phyloP scores from a whole-genome alignment of 108 stramenopile species.

The Pseudonitzschia multistriata region DNA sequence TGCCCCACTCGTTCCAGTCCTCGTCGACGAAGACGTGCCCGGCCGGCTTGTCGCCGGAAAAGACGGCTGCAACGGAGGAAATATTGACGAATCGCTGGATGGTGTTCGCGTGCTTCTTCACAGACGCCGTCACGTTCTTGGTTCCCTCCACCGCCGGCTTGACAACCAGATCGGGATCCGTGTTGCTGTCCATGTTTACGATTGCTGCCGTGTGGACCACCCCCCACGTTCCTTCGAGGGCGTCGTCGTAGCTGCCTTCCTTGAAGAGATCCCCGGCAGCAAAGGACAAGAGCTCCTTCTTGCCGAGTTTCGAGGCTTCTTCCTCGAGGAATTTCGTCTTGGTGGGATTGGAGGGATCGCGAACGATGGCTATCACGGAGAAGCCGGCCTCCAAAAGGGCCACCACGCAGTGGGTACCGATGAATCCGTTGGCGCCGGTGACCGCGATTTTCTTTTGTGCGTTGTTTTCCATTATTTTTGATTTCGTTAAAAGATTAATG shows the following conservation, averaged over 20 bases:
- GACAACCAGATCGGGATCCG: not conserved
- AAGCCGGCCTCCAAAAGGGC: not conserved
- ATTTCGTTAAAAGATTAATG: not conserved
- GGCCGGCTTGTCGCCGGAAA: not conserved
- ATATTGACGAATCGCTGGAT: constrained; percentile 8
- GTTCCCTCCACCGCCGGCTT: constrained; percentile 5
- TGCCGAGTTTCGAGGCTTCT: not conserved
- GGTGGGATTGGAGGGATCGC: not conserved
- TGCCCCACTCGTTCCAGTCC: constrained; percentile 13
- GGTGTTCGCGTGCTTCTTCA: not conserved
- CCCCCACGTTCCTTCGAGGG: not conserved
- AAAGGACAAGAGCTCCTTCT: not conserved
- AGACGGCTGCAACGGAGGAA: not conserved
- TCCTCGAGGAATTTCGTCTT: not conserved
- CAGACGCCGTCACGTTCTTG: not conserved
- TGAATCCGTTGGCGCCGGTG: constrained; percentile 7
- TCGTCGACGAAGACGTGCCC: constrained; percentile 6
- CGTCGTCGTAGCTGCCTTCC: not conserved
- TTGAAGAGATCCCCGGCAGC: constrained; percentile 1
- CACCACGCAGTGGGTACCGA: constrained; percentile 1
- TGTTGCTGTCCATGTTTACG: too few species aligned
- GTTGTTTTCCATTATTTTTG: not conserved
- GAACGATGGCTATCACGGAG: not conserved
- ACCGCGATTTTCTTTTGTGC: not conserved
- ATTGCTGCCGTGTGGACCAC: constrained; percentile 1